Evolutionary conservation across 345 rosid genomes (phyloP), one percentile per base, ranked within the genome.

Genomic region (Citrus medica): DNA sequence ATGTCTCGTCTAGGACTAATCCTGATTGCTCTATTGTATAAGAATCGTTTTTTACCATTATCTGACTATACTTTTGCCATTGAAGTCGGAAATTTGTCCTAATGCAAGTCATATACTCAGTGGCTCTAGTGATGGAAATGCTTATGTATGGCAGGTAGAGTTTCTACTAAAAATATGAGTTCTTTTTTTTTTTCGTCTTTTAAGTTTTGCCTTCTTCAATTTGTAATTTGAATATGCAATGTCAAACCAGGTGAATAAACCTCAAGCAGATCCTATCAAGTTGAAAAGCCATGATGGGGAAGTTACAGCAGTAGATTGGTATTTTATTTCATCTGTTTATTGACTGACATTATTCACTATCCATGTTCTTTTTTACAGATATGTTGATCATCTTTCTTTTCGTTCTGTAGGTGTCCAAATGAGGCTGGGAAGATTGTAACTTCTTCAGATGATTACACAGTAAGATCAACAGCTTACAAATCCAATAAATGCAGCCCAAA

Each of bases 281-380:
- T 86, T 94, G 85, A 86, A 79, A 83, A 86, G 88, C 67, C 97
- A 94, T 13, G 89, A 87, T 73, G 91, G 89, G 59, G 99, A 96
- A 89, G 99, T 96, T 69, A 89, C 95, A 3, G 93, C 97, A 60
- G 97, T 94, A 60, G 93, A 92, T 77, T 96, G 99, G 99, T 96
- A 94, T 51, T 53, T 61, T 63, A 30, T 38, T 60, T 42, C 62
- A 55, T 30, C 32, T 55, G 73, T 42, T 33, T 80, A 38, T 32
- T 46, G 5, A 21, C 21, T 70, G 37, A 67, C 27, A 30, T 62
- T 27, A 30, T 35, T 53, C 68, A 27, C 27, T 73, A 8, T 73
- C 40, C 7, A 75, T 6, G 16, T 28, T 58, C 53, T 10, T 17
- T 51, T 51, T 62, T 12, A 51, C 61, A 65, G 22, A 38, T 38